A percentile compares a stretch with the other conserved stretches of the same genome.
Evolutionary conservation across 805 yeast genomes (phyloP).

Genomic region (Metschnikowia continentalis): DNA sequence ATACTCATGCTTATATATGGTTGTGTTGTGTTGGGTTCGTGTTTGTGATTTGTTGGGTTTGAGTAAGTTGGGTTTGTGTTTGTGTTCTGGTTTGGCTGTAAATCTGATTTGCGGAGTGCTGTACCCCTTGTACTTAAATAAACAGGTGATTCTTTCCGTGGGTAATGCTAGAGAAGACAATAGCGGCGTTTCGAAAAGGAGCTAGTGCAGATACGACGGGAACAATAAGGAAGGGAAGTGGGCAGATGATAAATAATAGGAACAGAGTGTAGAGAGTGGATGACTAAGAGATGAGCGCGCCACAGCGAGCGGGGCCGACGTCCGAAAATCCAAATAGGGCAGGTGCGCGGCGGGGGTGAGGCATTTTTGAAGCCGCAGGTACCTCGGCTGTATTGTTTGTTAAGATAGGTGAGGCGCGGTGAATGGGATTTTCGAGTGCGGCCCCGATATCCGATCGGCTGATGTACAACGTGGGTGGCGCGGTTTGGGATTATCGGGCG

Average conservation of each 20-base stretch:
- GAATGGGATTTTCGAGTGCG: too few species aligned
- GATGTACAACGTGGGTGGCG: too few species aligned
- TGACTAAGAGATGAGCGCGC: neutral
- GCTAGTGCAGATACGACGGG: neutral
- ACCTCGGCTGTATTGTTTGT: too few species aligned
- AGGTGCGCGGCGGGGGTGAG: neutral
- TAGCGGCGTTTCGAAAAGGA: too few species aligned
- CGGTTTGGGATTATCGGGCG: too few species aligned
- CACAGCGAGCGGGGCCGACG: neutral
- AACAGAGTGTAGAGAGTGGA: neutral
- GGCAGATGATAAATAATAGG: neutral
- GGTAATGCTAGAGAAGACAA: too few species aligned
- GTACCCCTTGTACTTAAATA: too few species aligned
- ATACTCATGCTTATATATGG: neutral
- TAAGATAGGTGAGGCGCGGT: too few species aligned
- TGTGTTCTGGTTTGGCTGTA: too few species aligned
- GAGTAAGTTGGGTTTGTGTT: neutral
- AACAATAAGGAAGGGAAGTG: neutral
- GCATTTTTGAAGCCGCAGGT: neutral
- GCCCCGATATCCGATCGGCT: too few species aligned
- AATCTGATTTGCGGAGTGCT: too few species aligned
- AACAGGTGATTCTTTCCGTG: too few species aligned
- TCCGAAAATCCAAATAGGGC: neutral
- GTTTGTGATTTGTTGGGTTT: neutral
- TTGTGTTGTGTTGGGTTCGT: neutral